Percentiles rank a stretch among this genome's conserved stretches.
phyloP scores from a whole-genome alignment of 305 asterid species.

The Fraxinus xanthoxyloides region DNA sequence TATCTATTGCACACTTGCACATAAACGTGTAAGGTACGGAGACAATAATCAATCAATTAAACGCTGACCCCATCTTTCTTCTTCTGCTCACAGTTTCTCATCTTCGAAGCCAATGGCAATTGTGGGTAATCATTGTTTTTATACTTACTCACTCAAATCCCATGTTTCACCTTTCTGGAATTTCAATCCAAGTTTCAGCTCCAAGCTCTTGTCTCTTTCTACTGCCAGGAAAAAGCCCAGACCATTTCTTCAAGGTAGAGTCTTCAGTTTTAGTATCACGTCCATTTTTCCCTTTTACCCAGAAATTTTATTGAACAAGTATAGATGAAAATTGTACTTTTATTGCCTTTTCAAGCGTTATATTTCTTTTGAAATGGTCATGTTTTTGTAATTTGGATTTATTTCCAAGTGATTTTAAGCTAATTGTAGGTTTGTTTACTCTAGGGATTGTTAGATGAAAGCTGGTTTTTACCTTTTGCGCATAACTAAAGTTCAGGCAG shows the following conservation, averaged over 20 bases:
- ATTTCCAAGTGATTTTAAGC: background rate
- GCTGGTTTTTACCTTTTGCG: background rate
- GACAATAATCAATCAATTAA: background rate
- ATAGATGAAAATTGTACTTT: slow-evolving; percentile 5
- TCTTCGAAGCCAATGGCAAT: slow-evolving; percentile 27
- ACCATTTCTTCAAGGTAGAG: slow-evolving; percentile 42
- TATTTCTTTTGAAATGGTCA: background rate
- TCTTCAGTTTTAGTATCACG: background rate
- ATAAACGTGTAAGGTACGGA: background rate
- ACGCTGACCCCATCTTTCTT: slow-evolving; percentile 8
- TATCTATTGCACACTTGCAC: background rate
- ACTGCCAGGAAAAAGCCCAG: slow-evolving; percentile 36
- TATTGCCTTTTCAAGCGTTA: background rate
- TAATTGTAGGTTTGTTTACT: background rate
- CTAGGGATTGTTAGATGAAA: background rate
- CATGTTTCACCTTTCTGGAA: slow-evolving; percentile 23
- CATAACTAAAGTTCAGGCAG: background rate
- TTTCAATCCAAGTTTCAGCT: slow-evolving; percentile 34
- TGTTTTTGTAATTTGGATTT: background rate
- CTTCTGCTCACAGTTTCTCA: slow-evolving; percentile 15
- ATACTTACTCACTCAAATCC: slow-evolving; percentile 22
- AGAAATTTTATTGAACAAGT: background rate
- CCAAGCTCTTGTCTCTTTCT: slow-evolving; percentile 39
- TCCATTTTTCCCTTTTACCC: background rate
- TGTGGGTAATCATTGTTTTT: slow-evolving; percentile 8